phyloP scores from a whole-genome alignment of 768 basidiomycete genomes.

The Mycena olivaceomarginata region DNA sequence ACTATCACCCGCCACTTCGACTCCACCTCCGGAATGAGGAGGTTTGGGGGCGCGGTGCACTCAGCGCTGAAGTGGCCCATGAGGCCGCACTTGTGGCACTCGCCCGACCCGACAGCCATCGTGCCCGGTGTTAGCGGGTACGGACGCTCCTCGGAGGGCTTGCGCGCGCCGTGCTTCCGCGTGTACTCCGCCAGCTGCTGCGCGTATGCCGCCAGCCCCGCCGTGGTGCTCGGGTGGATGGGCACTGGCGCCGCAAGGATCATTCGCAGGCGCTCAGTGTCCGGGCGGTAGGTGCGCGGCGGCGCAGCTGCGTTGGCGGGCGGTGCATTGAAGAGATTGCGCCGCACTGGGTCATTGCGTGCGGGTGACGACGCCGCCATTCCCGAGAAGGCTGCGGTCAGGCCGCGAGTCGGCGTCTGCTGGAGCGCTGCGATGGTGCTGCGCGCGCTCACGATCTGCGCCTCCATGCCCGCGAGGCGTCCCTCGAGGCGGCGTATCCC shows the following conservation, averaged over 20 bases:
- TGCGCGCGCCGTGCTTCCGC: background rate
- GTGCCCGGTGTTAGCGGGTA: constrained; percentile 50
- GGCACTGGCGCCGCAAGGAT: background rate
- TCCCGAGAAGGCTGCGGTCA: constrained; percentile 2
- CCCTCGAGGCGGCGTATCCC: background rate
- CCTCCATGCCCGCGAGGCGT: constrained; percentile 8
- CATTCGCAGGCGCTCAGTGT: constrained; percentile 4
- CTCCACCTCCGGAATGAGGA: constrained; percentile 36
- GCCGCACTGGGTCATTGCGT: constrained; percentile 6
- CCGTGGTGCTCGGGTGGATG: constrained; percentile 42
- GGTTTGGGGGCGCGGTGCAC: constrained; percentile 13
- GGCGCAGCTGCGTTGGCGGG: background rate
- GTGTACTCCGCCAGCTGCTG: too few species aligned
- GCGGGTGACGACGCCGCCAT: constrained; percentile 7
- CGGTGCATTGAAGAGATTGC: background rate
- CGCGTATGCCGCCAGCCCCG: too few species aligned
- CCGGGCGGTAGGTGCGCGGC: background rate
- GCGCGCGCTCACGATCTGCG: background rate
- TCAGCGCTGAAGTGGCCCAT: constrained; percentile 21
- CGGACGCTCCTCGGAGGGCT: constrained; percentile 37
- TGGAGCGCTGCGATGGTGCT: background rate
- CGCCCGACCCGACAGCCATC: constrained; percentile 37
- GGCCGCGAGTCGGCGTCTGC: constrained; percentile 11
- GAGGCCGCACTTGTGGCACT: constrained; percentile 48
- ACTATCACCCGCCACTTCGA: constrained; percentile 43